Percentiles rank a stretch among this genome's conserved stretches.
These are phyloP conservation scores for Bothriochloa decipiens DNA, from an alignment of 176 grass and related monocot genomes.

Conservation along the genomic window DNA sequence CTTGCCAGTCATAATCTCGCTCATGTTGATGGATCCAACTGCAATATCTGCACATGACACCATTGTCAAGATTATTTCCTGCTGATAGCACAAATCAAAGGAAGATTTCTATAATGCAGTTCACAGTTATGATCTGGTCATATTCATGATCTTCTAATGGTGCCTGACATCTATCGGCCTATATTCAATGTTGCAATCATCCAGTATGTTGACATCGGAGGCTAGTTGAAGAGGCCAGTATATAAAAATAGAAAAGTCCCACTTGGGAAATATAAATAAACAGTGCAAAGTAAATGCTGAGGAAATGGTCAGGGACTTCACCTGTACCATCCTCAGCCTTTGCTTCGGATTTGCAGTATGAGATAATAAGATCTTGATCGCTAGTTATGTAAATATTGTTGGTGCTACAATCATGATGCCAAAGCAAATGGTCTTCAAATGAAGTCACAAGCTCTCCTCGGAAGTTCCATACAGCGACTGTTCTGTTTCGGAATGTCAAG, in stretches of 20 bases:
- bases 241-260: neutral
- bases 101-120: neutral
- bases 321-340: constrained; percentile 55
- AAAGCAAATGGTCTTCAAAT: constrained; percentile 95
- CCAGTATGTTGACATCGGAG: neutral
- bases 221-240: neutral
- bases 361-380: constrained; percentile 98
- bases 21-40: constrained; percentile 97
- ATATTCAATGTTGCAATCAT: neutral
- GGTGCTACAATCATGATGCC: constrained; percentile 90
- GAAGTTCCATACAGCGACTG: constrained; percentile 97
- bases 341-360: constrained; percentile 86
- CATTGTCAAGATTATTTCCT: constrained; percentile 2
- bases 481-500: constrained; percentile 94
- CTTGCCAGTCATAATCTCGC: constrained; percentile 92
- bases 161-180: neutral
- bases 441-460: constrained; percentile 95
- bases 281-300: constrained; percentile 17
- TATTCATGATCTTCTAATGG: neutral
- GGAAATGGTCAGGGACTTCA: constrained; percentile 20
- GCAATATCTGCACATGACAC: constrained; percentile 46
- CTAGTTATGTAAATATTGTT: constrained; percentile 89
- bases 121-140: neutral
- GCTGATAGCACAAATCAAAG: constrained; percentile 15
- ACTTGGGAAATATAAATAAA: neutral